phyloP scores from a whole-genome alignment of 2,329 filamentous ascomycete species.

The Fusarium oligoseptatum region DNA sequence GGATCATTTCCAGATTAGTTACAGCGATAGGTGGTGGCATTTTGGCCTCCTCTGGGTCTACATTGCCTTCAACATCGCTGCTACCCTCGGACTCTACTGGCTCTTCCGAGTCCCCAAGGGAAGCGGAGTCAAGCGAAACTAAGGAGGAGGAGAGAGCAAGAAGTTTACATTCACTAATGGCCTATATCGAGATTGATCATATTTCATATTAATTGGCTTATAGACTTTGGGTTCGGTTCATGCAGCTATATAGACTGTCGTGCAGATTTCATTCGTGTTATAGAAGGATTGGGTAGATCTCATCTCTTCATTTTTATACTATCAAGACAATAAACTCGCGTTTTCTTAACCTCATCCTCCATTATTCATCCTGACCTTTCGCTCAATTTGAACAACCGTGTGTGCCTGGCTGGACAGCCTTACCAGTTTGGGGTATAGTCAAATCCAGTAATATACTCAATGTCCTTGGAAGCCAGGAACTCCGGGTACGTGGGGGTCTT shows the following conservation, averaged over 20 bases:
- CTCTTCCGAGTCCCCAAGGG: conserved; percentile 51
- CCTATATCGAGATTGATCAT: background rate
- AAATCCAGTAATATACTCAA: conserved; percentile 14
- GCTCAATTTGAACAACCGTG: background rate
- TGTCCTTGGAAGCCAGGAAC: conserved; percentile 42
- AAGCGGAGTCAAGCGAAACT: conserved; percentile 40
- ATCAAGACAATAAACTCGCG: background rate
- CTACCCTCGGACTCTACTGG: conserved; percentile 63
- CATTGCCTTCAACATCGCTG: conserved; percentile 62
- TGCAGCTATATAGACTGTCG: background rate
- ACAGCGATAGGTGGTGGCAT: conserved; percentile 66
- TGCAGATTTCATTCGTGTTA: background rate
- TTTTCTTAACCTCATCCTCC: background rate
- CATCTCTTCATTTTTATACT: background rate
- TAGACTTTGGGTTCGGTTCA: background rate
- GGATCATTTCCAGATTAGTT: conserved; percentile 57
- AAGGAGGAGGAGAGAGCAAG: background rate
- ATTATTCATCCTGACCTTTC: background rate
- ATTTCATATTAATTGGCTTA: background rate
- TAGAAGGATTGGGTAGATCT: background rate
- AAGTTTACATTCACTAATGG: background rate
- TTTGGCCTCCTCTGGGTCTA: conserved; percentile 68
- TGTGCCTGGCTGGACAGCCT: background rate
- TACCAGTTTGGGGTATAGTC: background rate
- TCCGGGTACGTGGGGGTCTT: conserved; percentile 48